Conservation (phyloP, 768 basidiomycete genomes). For the Dendrothele bispora region DNA sequence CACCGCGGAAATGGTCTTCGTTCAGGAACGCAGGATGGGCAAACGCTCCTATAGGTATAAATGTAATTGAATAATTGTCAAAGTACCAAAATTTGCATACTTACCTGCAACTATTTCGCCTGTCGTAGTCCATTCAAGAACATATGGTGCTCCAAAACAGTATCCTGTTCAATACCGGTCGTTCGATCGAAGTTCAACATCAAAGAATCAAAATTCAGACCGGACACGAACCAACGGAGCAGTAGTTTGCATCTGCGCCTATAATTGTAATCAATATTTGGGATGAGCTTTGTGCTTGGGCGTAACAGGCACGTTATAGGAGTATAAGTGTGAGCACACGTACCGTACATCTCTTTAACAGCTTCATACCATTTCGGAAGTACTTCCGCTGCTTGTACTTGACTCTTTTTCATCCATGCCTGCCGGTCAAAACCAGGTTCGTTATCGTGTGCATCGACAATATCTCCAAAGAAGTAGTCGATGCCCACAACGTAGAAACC, state of each 20-base stretch:
- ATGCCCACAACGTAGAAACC: background rate
- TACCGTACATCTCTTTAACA: background rate
- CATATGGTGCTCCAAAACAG: constrained; percentile 42
- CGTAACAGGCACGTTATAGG: background rate
- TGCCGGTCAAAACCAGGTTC: background rate
- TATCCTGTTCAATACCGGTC: constrained; percentile 31
- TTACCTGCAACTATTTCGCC: constrained; percentile 32
- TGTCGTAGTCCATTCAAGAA: constrained; percentile 30
- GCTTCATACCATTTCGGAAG: background rate
- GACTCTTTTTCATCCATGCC: background rate
- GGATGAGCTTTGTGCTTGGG: background rate
- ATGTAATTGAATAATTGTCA: background rate
- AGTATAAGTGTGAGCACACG: background rate
- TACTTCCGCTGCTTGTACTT: background rate
- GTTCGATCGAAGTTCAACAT: no score
- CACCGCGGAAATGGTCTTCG: constrained; percentile 26
- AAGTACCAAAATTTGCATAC: background rate
- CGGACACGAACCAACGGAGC: background rate
- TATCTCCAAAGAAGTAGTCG: background rate
- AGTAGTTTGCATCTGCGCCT: background rate
- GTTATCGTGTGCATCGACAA: background rate
- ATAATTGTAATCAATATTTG: no score
- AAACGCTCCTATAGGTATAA: constrained; percentile 30
- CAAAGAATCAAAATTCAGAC: background rate
- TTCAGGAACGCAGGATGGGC: constrained; percentile 36